Conservation (phyloP, 768 basidiomycete genomes). For the Xanthoconium stramineum region DNA sequence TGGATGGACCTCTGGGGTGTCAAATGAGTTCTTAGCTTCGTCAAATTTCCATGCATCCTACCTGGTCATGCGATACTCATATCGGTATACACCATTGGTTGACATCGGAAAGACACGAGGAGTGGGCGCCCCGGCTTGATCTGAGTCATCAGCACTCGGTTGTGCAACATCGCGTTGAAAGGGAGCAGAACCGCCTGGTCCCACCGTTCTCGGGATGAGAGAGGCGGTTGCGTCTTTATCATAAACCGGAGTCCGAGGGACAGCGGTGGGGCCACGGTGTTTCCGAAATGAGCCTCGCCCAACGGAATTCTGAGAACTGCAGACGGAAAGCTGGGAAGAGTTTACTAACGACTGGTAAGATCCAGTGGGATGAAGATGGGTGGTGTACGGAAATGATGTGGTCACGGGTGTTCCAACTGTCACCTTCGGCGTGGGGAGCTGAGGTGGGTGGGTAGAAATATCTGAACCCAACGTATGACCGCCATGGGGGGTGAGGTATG, state of each 20-base stretch:
- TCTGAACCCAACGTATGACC: background rate
- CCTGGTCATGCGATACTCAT: slow-evolving; percentile 8
- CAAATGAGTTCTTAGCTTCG: background rate
- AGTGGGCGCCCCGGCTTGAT: slow-evolving; percentile 4
- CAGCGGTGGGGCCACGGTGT: slow-evolving; percentile 16
- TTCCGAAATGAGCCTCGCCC: slow-evolving; percentile 24
- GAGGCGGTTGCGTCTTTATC: background rate
- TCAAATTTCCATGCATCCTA: background rate
- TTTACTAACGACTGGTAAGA: background rate
- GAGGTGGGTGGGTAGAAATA: background rate
- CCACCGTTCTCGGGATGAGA: background rate
- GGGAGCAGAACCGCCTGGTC: background rate
- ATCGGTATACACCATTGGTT: slow-evolving; percentile 5
- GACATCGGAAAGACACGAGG: slow-evolving; percentile 17
- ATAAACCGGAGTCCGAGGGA: slow-evolving; percentile 6
- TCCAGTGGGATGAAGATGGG: background rate
- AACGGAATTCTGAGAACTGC: slow-evolving; percentile 11
- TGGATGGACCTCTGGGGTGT: background rate
- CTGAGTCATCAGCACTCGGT: slow-evolving; percentile 5
- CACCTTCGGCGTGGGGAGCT: background rate
- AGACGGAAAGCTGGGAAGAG: slow-evolving; percentile 13
- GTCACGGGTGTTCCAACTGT: background rate
- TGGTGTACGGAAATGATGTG: background rate
- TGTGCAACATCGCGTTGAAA: background rate
- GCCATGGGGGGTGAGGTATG: background rate